Conservation (phyloP, 768 basidiomycete genomes). For the Candolleomyces aberdarensis region DNA sequence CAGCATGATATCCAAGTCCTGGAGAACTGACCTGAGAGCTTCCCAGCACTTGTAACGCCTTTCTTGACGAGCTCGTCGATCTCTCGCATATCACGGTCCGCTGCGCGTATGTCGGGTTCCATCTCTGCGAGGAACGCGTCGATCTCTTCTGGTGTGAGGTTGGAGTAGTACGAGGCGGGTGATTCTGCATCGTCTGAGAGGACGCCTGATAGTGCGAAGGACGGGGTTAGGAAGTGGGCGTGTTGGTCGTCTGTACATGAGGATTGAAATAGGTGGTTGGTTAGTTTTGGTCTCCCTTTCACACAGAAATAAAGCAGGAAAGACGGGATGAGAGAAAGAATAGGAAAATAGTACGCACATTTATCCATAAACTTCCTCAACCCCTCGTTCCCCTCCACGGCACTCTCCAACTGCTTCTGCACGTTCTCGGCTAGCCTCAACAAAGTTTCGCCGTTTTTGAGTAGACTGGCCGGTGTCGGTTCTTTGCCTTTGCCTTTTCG, state of each 20-base stretch:
- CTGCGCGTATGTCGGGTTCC: constrained; percentile 80
- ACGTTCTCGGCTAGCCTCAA: constrained; percentile 57
- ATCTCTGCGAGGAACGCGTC: constrained; percentile 73
- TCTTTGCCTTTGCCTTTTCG: constrained; percentile 30
- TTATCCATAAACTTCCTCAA: constrained; percentile 71
- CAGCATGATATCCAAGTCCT: not conserved
- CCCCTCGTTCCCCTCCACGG: constrained; percentile 68
- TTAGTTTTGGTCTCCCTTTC: not conserved
- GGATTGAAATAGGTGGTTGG: no score
- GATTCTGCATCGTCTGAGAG: constrained; percentile 35
- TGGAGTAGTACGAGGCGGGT: constrained; percentile 31
- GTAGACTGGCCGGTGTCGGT: constrained; percentile 16
- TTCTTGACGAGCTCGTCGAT: constrained; percentile 68
- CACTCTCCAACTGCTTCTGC: constrained; percentile 50
- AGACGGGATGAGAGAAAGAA: not conserved
- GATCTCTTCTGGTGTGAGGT: constrained; percentile 65
- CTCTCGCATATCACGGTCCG: constrained; percentile 79
- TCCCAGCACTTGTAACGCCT: constrained; percentile 71
- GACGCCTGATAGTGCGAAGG: constrained; percentile 71
- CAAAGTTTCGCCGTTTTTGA: constrained; percentile 52
- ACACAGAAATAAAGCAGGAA: not conserved
- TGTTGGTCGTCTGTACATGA: constrained; percentile 64
- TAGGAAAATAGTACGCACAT: constrained; percentile 44
- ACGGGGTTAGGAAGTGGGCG: constrained; percentile 67
- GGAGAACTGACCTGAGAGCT: constrained; percentile 49